Base-by-base conservation (phyloP, 345 rosid genomes). In the Syzygium jambos region DNA sequence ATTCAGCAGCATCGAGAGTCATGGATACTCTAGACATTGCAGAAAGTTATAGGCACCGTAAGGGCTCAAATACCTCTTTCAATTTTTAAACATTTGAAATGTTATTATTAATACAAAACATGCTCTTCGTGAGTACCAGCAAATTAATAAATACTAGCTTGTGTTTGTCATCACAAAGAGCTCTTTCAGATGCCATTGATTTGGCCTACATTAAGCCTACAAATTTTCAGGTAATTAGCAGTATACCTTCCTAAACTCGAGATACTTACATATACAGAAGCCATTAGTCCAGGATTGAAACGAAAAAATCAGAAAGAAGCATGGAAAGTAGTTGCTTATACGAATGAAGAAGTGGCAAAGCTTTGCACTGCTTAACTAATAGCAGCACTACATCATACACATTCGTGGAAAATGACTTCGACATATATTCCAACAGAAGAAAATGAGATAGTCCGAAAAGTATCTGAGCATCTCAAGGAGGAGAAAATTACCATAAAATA, bases 401-500 rank as follows among this genome's bases (percentile, higher is more conserved):
- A 73, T 38, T 73, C 15, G 2, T 38, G 82, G 82, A 73, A 34
- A 9, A 34, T 73, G 80, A 12, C 49, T 73, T 73, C 4, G 0
- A 38, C 82, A 5, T 73, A 73, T 73, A 73, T 38, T 73, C 82
- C 82, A 73, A 54, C 63, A 85, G 25, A 54, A 55, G 65, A 34
- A 55, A 54, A 53, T 55, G 41, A 38, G 51, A 73, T 34, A 38
- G 49, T 73, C 49, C 11, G 12, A 21, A 19, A 17, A 51, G 61
- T 51, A 85, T 84, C 80, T 9, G 19, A 43, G 55, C 22, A 52
- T 49, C 52, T 38, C 55, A 3, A 78, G 84, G 87, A 29, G 82
- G 86, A 85, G 53, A 83, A 88, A 80, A 59, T 93, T 94, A 98
- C 99, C 99, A 88, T 96, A 98, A 90, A 96, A 98, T 85, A 95